phyloP scores from a whole-genome alignment of 164 flowering plant species.

The Tinospora cordifolia region DNA sequence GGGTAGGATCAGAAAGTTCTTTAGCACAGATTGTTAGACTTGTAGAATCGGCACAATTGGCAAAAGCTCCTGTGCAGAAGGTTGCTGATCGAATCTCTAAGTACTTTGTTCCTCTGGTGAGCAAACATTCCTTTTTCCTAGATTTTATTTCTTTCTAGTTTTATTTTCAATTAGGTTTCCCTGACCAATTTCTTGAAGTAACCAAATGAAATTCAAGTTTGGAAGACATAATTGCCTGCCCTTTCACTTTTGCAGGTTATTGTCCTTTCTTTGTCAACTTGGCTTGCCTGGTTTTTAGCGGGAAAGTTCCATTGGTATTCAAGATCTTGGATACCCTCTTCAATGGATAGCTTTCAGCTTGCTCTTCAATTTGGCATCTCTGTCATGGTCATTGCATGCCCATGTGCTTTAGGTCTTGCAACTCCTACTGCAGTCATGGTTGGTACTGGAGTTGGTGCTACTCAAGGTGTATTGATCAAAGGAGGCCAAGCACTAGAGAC shows the following conservation, averaged over 20 bases:
- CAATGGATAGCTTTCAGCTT: slow-evolving; percentile 85
- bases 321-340: slow-evolving; percentile 70
- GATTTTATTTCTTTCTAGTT: neutral
- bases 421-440: slow-evolving; percentile 99
- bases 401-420: slow-evolving; percentile 95
- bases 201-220: neutral
- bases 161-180: neutral
- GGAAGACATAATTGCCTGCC: neutral
- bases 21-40: slow-evolving; percentile 81
- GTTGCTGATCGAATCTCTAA: slow-evolving; percentile 83
- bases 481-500: slow-evolving; percentile 91
- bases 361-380: slow-evolving; percentile 94
- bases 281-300: slow-evolving; percentile 81
- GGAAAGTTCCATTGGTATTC: slow-evolving; percentile 65
- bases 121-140: slow-evolving; percentile 9
- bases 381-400: slow-evolving; percentile 96
- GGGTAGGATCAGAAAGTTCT: slow-evolving; percentile 84
- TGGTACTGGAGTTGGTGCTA: slow-evolving; percentile 93
- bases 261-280: slow-evolving; percentile 50
- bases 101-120: slow-evolving; percentile 78
- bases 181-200: neutral
- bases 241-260: slow-evolving; percentile 47
- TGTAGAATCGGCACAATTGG: slow-evolving; percentile 93
- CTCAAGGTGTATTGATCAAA: slow-evolving; percentile 84
- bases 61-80: slow-evolving; percentile 93